Evolutionary conservation across 1,139 yeast genomes (phyloP).

Genomic region (Yamadazyma triangularis): DNA sequence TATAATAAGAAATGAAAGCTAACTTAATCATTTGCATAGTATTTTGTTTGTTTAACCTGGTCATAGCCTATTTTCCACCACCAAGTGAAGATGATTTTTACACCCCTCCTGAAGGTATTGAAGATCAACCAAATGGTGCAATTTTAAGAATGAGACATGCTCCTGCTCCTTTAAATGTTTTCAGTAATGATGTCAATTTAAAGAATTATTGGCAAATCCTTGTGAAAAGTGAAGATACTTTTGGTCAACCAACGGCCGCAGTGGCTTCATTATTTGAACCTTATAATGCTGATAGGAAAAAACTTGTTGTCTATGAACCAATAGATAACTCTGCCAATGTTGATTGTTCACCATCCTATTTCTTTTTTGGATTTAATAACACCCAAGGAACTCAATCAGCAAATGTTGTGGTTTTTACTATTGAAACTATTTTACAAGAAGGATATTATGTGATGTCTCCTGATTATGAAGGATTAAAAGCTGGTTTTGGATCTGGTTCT

Average conservation of each 20-base stretch:
- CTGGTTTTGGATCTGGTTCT: conserved; percentile 28
- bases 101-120: conserved; percentile 17
- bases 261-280: conserved; percentile 32
- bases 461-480: conserved; percentile 30
- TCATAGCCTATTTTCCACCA: too few relatives aligned
- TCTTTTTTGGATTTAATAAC: not conserved
- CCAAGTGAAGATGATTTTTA: conserved; percentile 20
- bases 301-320: conserved; percentile 26
- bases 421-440: conserved; percentile 21
- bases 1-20: too few relatives aligned
- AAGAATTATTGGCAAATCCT: conserved; percentile 27
- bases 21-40: too few relatives aligned
- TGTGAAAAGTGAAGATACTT: conserved; percentile 27
- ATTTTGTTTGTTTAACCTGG: too few relatives aligned
- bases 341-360: conserved; percentile 22
- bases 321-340: conserved; percentile 28
- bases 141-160: conserved; percentile 19
- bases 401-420: conserved; percentile 1
- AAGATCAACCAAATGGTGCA: conserved; percentile 15
- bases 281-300: conserved; percentile 21
- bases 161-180: conserved; percentile 16
- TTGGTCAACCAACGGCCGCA: conserved; percentile 25
- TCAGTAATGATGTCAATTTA: conserved; percentile 17
- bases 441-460: conserved; percentile 30
- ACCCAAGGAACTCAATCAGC: not conserved